Base-by-base conservation (phyloP, 192 early-diverging fungal species). In the Podila epicladia region DNA sequence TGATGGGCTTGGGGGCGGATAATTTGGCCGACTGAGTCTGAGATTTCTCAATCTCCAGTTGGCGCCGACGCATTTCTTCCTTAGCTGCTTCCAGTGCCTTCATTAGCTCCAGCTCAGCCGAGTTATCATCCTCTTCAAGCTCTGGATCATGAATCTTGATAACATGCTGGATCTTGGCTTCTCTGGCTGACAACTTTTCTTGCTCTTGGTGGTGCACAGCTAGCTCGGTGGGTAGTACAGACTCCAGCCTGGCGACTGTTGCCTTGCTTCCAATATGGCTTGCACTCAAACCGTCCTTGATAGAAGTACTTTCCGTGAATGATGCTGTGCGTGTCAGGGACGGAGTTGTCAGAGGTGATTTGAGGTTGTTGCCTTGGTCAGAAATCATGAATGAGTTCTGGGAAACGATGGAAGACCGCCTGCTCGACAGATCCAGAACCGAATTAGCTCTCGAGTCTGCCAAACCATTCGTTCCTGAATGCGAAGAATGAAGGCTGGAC, bases 341-440 rank as follows among this genome's bases (percentile, higher is more conserved):
- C 19, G 74, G 74, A 1, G 74, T 76, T 7, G 64, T 13, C 45
- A 65, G 31, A 20, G 65, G 63, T 8, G 75, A 65, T 2, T 71
- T 69, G 33, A 64, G 72, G 48, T 69, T 66, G 3, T 71, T 65
- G 22, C 77, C 58, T 33, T 80, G 77, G 19, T 80, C 77, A 22
- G 77, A 80, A 6, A 69, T 50, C 77, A 80, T 73, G 58, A 73
- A 80, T 12, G 77, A 80, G 31, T 80, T 71, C 41, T 80, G 77
- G 9, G 77, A 80, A 1, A 80, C 71, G 0, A 80, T 73, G 3
- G 77, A 80, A 3, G 77, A 80, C 1, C 77, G 70, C 57, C 77
- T 80, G 66, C 77, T 80, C 1, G 77, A 73, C 15, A 69, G 9
- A 29, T 80, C 77, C 0, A 41, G 4, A 22, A 24, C 64, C 6